Evolutionary conservation across 2,329 filamentous ascomycete species (phyloP).

Genomic region (Colletotrichum sp.): DNA sequence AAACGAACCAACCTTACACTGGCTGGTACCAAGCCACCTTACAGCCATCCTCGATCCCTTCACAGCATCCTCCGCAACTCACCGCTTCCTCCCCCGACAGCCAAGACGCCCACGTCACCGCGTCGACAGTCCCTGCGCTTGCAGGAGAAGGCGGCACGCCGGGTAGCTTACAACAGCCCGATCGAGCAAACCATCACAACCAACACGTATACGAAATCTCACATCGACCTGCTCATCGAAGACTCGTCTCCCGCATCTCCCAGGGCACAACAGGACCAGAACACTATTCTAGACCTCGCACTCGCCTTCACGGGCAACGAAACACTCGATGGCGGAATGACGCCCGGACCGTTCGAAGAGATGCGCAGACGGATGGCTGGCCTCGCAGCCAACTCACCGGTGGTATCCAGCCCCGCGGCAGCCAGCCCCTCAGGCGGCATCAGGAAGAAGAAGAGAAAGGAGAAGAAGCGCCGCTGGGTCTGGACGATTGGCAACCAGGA

Average conservation of each 20-base stretch:
- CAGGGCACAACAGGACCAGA: constrained; percentile 36
- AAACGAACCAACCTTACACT: constrained; percentile 40
- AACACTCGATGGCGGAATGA: constrained; percentile 65
- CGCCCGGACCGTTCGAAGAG: constrained; percentile 68
- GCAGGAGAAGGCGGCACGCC: constrained; percentile 58
- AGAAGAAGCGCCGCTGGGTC: constrained; percentile 69
- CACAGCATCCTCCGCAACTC: constrained; percentile 73
- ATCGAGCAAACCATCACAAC: constrained; percentile 69
- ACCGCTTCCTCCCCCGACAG: constrained; percentile 59
- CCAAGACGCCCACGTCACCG: constrained; percentile 57
- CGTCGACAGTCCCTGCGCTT: constrained; percentile 59
- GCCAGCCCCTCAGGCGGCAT: constrained; percentile 46
- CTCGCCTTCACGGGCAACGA: constrained; percentile 59
- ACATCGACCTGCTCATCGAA: constrained; percentile 67
- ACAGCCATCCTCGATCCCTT: constrained; percentile 62
- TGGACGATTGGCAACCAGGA: constrained; percentile 68
- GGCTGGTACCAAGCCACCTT: constrained; percentile 48
- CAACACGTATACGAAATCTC: constrained; percentile 65
- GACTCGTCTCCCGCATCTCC: constrained; percentile 57
- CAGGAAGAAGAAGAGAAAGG: constrained; percentile 59
- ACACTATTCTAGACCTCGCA: constrained; percentile 52
- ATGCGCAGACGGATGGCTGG: constrained; percentile 63
- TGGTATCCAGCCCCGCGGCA: constrained; percentile 21
- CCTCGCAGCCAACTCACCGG: constrained; percentile 45
- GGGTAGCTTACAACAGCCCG: constrained; percentile 67